Percentiles rank a stretch among this genome's conserved stretches.
Conservation (phyloP, 2,329 filamentous ascomycete genomes). For the Erysiphe pulchra region DNA sequence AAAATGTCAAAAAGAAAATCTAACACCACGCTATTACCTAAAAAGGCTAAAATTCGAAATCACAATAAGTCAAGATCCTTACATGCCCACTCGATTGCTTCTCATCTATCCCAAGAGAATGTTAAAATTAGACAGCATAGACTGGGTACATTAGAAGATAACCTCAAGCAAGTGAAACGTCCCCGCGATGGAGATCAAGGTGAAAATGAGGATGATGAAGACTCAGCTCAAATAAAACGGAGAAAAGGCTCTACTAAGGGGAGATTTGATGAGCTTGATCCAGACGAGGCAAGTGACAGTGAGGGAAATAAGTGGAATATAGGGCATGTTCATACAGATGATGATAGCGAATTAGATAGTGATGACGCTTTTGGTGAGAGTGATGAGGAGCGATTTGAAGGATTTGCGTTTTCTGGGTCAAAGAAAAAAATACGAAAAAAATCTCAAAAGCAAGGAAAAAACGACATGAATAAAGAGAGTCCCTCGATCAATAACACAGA, state of each 20-base stretch:
- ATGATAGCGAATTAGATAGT: conserved; percentile 44
- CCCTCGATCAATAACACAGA: conserved; percentile 16
- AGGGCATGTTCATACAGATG: conserved; percentile 36
- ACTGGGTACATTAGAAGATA: conserved; percentile 25
- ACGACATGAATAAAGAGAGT: conserved; percentile 20
- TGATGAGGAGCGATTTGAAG: conserved; percentile 44
- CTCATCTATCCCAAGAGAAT: conserved; percentile 25
- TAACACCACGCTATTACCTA: no score
- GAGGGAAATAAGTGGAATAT: conserved; percentile 44
- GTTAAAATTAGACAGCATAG: conserved; percentile 26
- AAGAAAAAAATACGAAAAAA: conserved; percentile 24
- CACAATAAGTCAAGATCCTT: conserved; percentile 16
- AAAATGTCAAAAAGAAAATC: no score
- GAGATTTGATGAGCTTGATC: conserved; percentile 18
- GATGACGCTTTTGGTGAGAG: conserved; percentile 48
- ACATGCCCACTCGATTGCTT: conserved; percentile 40
- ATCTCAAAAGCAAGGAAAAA: conserved; percentile 19
- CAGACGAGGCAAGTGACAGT: conserved; percentile 37
- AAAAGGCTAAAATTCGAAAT: no score
- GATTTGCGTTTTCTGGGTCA: conserved; percentile 36
- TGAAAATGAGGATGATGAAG: conserved; percentile 16
- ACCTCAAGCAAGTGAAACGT: conserved; percentile 14
- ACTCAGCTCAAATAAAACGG: conserved; percentile 15
- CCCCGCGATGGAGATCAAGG: conserved; percentile 20
- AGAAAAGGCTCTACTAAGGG: conserved; percentile 9